A percentile compares a stretch with the other conserved stretches of the same genome.
Conservation (phyloP, 331 rosid genomes). For the Spiraea crenata region DNA sequence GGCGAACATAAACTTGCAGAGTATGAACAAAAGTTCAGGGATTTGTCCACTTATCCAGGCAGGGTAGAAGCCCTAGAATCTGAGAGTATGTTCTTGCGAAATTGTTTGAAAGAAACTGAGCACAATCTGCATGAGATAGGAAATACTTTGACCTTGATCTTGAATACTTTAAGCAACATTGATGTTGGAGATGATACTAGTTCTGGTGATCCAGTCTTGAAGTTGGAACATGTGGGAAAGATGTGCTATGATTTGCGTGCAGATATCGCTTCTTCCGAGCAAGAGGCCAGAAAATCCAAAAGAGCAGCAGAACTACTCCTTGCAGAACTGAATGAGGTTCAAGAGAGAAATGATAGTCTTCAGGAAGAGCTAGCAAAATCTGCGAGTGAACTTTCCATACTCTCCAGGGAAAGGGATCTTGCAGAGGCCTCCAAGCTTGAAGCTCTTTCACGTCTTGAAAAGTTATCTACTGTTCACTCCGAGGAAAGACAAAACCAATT, state of each 20-base stretch:
- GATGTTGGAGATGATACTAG: constrained; percentile 52
- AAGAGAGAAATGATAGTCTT: constrained; percentile 91
- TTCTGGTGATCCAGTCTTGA: constrained; percentile 59
- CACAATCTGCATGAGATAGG: constrained; percentile 60
- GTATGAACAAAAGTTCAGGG: constrained; percentile 56
- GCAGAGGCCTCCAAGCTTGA: constrained; percentile 68
- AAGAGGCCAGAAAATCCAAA: constrained; percentile 73
- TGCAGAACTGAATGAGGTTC: constrained; percentile 94
- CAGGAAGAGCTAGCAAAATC: constrained; percentile 80
- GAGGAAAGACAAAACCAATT: constrained; percentile 52
- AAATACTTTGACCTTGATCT: constrained; percentile 44
- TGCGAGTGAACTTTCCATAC: constrained; percentile 54
- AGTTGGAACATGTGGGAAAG: constrained; percentile 60
- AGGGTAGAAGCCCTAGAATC: constrained; percentile 66
- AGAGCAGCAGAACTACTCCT: constrained; percentile 90
- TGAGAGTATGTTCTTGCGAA: constrained; percentile 53
- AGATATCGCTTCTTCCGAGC: constrained; percentile 58
- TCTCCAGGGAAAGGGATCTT: constrained; percentile 61
- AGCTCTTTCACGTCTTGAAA: constrained; percentile 63
- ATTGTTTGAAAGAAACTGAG: constrained; percentile 59
- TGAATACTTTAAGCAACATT: constrained; percentile 52
- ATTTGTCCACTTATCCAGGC: constrained; percentile 54
- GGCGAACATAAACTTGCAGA: constrained; percentile 51
- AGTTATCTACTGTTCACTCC: constrained; percentile 47
- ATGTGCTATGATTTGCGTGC: constrained; percentile 50